Evolutionary conservation across 495 filamentous ascomycete genomes (phyloP), one percentile per base, ranked within the genome.

Genomic region (Eremomyces bilateralis): DNA sequence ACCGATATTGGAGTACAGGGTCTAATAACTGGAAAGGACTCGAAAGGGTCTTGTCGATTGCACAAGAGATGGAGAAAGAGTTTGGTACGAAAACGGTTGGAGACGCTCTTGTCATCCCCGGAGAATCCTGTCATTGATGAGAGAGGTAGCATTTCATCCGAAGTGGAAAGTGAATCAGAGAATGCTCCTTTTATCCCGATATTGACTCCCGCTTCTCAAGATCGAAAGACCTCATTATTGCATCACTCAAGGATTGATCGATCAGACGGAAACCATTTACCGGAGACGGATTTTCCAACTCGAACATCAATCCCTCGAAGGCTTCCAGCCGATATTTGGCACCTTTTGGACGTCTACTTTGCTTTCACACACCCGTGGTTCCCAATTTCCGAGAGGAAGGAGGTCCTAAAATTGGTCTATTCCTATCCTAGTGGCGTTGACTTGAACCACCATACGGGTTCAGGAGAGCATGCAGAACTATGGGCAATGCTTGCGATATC

Each of bases 351-450:
- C 44, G 59, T 72, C 4, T 80, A 77, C 45, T 80, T 80, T 44
- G 67, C 74, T 2, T 66, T 69, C 35, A 80, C 76, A 2, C 70
- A 79, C 46, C 62, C 61, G 8, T 82, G 76, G 76, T 62, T 80
- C 13, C 76, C 76, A 3, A 68, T 80, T 25, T 54, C 73, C 21
- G 69, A 76, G 18, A 79, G 77, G 45, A 69, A 77, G 45, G 70
- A 69, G 37, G 55, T 80, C 8, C 53, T 71, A 4, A 63, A 62
- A 31, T 50, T 60, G 10, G 59, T 60, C 12, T 65, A 68, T 48
- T 49, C 57, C 28, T 63, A 65, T 39, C n/a, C n/a, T n/a, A n/a
- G n/a, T n/a, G n/a, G n/a, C n/a, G n/a, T n/a, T n/a, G n/a, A n/a
- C n/a, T n/a, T n/a, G n/a, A n/a, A n/a, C n/a, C n/a, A n/a, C n/a